phyloP scores from a whole-genome alignment of 768 basidiomycete genomes.

The Phanerochaete sordida region DNA sequence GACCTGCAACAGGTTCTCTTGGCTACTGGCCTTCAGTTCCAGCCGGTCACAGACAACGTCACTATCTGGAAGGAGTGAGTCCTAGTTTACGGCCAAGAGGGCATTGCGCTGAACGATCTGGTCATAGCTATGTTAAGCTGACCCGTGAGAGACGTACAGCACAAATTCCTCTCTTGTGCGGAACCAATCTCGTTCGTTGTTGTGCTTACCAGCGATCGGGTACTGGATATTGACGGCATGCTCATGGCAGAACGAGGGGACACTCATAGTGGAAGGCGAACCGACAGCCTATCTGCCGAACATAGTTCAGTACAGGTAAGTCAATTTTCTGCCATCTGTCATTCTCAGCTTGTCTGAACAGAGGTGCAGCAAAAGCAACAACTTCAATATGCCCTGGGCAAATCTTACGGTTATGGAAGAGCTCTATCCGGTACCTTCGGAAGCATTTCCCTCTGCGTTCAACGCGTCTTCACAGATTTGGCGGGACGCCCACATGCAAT shows the following conservation, averaged over 20 bases:
- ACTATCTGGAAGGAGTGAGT: constrained; percentile 21
- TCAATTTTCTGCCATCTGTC: neutral
- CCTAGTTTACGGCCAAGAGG: neutral
- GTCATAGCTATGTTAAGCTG: constrained; percentile 15
- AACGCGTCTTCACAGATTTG: constrained; percentile 24
- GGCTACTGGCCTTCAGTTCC: constrained; percentile 23
- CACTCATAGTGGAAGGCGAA: constrained; percentile 22
- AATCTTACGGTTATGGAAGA: constrained; percentile 17
- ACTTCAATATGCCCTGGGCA: constrained; percentile 23
- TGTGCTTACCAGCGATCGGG: no score
- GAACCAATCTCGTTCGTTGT: constrained; percentile 16
- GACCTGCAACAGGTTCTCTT: constrained; percentile 18
- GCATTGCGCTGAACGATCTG: neutral
- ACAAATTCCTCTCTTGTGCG: constrained; percentile 19
- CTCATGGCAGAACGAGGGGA: constrained; percentile 20
- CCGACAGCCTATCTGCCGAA: constrained; percentile 19
- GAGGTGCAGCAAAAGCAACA: constrained; percentile 21
- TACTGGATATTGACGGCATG: neutral
- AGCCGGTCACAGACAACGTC: constrained; percentile 25
- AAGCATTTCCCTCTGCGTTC: constrained; percentile 16
- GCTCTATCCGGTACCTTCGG: constrained; percentile 20
- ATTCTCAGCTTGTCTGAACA: no score
- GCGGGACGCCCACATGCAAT: constrained; percentile 25
- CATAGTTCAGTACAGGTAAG: constrained; percentile 19
- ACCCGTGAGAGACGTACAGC: constrained; percentile 18